Evolutionary conservation across 2,329 filamentous ascomycete species (phyloP).

Genomic region (Pestalotiopsis fici): DNA sequence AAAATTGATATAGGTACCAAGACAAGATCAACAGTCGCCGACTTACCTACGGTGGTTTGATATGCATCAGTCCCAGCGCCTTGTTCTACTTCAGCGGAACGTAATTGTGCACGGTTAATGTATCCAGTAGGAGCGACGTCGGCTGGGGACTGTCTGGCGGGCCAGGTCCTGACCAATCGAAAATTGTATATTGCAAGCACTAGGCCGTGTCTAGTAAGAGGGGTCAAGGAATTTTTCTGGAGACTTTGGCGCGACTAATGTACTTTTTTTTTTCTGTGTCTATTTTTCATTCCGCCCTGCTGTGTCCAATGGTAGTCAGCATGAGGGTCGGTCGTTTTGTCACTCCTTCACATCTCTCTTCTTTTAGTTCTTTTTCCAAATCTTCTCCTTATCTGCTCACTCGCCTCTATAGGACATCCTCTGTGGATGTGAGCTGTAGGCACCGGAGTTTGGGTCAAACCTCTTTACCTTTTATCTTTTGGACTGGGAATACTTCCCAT

Average conservation of each 20-base stretch:
- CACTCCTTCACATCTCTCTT: conserved; percentile 17
- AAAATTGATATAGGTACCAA: background rate
- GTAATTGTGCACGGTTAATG: background rate
- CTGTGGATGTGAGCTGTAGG: background rate
- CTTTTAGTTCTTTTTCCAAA: background rate
- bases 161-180: conserved; percentile 21
- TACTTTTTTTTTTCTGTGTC: conserved; percentile 4
- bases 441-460: background rate
- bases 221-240: conserved; percentile 24
- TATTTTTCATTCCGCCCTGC: background rate
- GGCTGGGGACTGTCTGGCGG: background rate
- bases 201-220: conserved; percentile 30
- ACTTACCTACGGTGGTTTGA: background rate
- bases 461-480: background rate
- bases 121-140: conserved; percentile 6
- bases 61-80: background rate
- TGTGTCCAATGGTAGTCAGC: background rate
- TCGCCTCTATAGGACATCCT: background rate
- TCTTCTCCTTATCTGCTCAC: background rate
- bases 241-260: conserved; percentile 1
- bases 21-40: background rate
- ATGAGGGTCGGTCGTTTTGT: conserved; percentile 14
- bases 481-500: background rate
- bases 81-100: background rate
- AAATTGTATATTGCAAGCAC: conserved; percentile 18